Evolutionary conservation across 306 rosid genomes (phyloP).

Genomic region (Lathyrus aphaca): DNA sequence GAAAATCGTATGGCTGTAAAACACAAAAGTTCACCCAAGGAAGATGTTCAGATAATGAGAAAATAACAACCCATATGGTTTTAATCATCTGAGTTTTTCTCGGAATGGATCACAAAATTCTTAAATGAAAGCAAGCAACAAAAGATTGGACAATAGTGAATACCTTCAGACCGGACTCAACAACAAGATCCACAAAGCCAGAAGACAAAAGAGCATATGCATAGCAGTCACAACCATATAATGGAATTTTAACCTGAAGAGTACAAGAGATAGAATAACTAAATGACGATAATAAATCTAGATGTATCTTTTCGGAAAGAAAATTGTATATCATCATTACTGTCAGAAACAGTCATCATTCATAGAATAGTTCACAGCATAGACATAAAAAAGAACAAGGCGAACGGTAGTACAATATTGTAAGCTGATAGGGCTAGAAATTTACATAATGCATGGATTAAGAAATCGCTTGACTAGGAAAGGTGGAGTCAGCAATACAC

Average conservation of each 20-base stretch:
- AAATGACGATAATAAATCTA: slow-evolving; percentile 1
- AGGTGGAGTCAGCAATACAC: slow-evolving; percentile 8
- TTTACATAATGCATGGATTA: neutral
- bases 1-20: slow-evolving; percentile 88
- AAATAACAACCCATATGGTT: slow-evolving; percentile 4
- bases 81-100: slow-evolving; percentile 31
- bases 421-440: neutral
- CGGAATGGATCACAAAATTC: slow-evolving; percentile 16
- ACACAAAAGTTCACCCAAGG: slow-evolving; percentile 31
- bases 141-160: slow-evolving; percentile 12
- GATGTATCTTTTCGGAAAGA: slow-evolving; percentile 1
- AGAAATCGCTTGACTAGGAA: neutral
- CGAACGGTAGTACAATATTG: neutral
- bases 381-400: slow-evolving; percentile 2
- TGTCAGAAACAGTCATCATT: neutral
- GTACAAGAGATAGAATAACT: slow-evolving; percentile 4
- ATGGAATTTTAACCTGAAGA: slow-evolving; percentile 83
- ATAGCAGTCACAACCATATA: slow-evolving; percentile 98
- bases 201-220: slow-evolving; percentile 94
- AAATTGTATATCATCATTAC: neutral
- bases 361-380: neutral
- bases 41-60: slow-evolving; percentile 11
- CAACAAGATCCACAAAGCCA: slow-evolving; percentile 91
- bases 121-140: slow-evolving; percentile 22
- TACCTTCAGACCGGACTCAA: slow-evolving; percentile 95